These are phyloP conservation scores for Russula griseocarnosa DNA, from an alignment of 768 basidiomycete species.

Conservation along the genomic window DNA sequence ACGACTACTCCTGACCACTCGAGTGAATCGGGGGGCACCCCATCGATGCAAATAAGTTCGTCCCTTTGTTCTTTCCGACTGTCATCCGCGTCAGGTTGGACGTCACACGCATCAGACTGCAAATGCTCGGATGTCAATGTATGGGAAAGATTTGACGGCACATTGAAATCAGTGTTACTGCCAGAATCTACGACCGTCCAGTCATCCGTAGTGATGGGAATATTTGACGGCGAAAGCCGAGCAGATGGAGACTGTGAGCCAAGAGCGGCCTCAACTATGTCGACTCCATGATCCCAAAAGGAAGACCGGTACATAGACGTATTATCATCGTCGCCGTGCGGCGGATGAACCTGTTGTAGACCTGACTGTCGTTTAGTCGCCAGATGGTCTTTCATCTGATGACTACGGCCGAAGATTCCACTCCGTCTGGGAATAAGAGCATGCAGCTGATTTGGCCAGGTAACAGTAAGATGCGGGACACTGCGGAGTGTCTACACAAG, in stretches of 20 bases:
- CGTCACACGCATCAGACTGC: neutral
- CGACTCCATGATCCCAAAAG: slow-evolving; percentile 7
- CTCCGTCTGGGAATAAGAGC: slow-evolving; percentile 31
- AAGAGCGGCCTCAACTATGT: slow-evolving; percentile 12
- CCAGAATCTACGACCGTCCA: slow-evolving; percentile 20
- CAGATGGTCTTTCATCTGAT: slow-evolving; percentile 8
- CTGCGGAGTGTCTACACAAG: slow-evolving; percentile 56
- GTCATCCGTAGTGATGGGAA: slow-evolving; percentile 3
- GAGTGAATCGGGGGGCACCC: slow-evolving; percentile 1
- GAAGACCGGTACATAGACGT: neutral
- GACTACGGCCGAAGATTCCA: slow-evolving; percentile 10
- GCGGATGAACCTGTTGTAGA: slow-evolving; percentile 3
- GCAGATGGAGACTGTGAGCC: slow-evolving; percentile 14
- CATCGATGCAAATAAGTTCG: neutral
- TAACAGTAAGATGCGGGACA: slow-evolving; percentile 67
- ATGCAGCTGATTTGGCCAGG: slow-evolving; percentile 66
- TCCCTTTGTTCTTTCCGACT: neutral
- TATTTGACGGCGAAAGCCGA: slow-evolving; percentile 7
- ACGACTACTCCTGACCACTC: slow-evolving; percentile 8
- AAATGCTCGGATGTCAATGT: neutral
- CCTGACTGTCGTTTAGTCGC: neutral
- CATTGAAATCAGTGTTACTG: neutral
- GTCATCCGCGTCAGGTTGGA: neutral
- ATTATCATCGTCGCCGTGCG: neutral
- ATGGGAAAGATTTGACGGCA: neutral